A percentile compares a stretch with the other conserved stretches of the same genome.
These are phyloP conservation scores for Dissophora globulifera DNA, from an alignment of 192 early-diverging fungal genomes.

Conservation along the genomic window DNA sequence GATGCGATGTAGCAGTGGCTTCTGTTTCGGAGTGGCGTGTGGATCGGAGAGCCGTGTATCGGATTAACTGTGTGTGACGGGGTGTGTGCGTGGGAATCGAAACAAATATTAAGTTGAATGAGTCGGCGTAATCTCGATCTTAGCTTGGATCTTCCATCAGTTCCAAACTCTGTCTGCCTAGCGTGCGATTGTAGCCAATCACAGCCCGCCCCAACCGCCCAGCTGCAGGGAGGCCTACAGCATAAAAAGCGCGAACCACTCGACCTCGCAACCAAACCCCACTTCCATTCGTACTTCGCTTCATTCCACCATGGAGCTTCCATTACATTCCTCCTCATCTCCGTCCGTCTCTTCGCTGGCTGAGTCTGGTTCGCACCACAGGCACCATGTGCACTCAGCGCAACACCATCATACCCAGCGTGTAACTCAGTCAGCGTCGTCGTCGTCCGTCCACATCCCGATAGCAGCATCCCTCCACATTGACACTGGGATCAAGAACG, in stretches of 20 bases:
- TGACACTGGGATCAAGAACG: not conserved
- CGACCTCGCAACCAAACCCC: not conserved
- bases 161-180: slow-evolving; percentile 5
- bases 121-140: too few relatives aligned
- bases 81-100: too few relatives aligned
- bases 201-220: not conserved
- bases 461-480: slow-evolving; percentile 8
- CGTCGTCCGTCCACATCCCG: slow-evolving; percentile 14
- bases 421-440: not conserved
- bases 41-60: too few relatives aligned
- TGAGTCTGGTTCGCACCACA: not conserved
- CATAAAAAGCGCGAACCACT: not conserved
- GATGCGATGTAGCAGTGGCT: too few relatives aligned
- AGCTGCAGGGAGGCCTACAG: not conserved
- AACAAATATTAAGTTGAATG: too few relatives aligned
- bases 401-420: not conserved
- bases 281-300: not conserved
- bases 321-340: slow-evolving; percentile 1
- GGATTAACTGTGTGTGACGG: too few relatives aligned
- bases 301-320: slow-evolving; percentile 7
- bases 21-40: too few relatives aligned
- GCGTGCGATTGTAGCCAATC: not conserved
- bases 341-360: not conserved
- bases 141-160: slow-evolving; percentile 9
- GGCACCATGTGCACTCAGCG: slow-evolving; percentile 8